phyloP scores from a whole-genome alignment of 2,329 filamentous ascomycete genomes.

The Seiridium unicorne region DNA sequence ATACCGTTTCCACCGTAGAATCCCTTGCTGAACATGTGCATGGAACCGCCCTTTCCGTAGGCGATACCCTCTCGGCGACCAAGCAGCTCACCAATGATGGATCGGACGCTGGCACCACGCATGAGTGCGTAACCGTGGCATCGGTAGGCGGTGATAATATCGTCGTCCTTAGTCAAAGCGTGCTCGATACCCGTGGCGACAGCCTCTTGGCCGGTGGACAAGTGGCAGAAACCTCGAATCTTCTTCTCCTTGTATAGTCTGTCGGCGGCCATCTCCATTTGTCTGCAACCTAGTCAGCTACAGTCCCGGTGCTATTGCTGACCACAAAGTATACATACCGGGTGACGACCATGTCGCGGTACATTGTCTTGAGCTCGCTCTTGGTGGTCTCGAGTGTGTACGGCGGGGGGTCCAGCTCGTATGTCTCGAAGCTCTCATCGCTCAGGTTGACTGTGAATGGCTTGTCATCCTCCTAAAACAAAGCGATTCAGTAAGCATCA shows the following conservation, averaged over 20 bases:
- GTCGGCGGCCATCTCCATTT: conserved; percentile 99
- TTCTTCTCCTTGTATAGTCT: conserved; percentile 99
- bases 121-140: conserved; percentile 98
- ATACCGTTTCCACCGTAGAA: conserved; percentile 99
- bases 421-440: conserved; percentile 99
- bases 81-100: conserved; percentile 93
- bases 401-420: conserved; percentile 93
- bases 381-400: conserved; percentile 95
- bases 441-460: conserved; percentile 89
- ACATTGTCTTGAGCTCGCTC: conserved; percentile 98
- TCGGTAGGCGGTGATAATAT: conserved; percentile 96
- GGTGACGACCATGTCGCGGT: conserved; percentile 93
- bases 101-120: conserved; percentile 86
- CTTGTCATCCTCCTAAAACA: conserved; percentile 81
- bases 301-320: conserved; percentile 1
- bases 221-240: conserved; percentile 98
- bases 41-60: conserved; percentile 98
- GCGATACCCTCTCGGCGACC: conserved; percentile 95
- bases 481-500: conserved; percentile 1
- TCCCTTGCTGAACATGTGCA: conserved; percentile 99
- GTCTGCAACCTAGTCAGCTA: conserved; percentile 50
- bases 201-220: conserved; percentile 96
- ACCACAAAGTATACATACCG: conserved; percentile 59
- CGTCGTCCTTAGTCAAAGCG: conserved; percentile 86
- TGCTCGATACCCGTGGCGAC: conserved; percentile 97